phyloP scores from a whole-genome alignment of 78 protist species.

The Dictyostelium purpureum region DNA sequence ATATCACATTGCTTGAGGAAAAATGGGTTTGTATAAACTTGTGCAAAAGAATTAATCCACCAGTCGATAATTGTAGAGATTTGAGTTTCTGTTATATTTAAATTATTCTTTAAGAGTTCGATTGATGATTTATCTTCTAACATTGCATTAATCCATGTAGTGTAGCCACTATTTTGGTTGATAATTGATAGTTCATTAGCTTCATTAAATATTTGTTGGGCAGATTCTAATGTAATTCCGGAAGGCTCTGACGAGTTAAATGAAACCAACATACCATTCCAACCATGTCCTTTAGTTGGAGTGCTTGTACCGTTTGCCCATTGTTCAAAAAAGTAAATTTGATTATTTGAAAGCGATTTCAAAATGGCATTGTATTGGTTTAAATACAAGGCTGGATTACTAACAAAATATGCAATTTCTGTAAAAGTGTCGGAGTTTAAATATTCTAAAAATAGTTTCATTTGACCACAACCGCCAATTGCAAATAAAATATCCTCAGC shows the following conservation, averaged over 20 bases:
- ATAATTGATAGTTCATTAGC: neutral
- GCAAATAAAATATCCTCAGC: neutral
- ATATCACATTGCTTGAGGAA: neutral
- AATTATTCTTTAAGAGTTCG: neutral
- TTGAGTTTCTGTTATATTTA: neutral
- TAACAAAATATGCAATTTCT: neutral
- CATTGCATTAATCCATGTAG: slow-evolving; percentile 2
- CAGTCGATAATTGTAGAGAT: neutral
- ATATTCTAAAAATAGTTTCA: slow-evolving; percentile 14
- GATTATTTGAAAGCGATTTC: neutral
- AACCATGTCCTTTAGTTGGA: neutral
- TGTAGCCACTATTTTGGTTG: neutral
- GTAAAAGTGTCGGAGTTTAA: neutral
- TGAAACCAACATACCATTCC: slow-evolving; percentile 40
- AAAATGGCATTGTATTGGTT: neutral
- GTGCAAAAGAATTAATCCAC: slow-evolving; percentile 8
- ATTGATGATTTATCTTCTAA: neutral
- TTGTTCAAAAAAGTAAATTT: neutral
- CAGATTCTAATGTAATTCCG: neutral
- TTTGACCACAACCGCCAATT: slow-evolving; percentile 14
- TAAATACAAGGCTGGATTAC: neutral
- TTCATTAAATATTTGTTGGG: neutral
- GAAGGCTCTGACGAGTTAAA: neutral
- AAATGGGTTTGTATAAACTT: neutral
- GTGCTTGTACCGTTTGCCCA: slow-evolving; percentile 35